Evolutionary conservation across 352 stramenopile genomes (phyloP).

Genomic region (Phytophthora pistaciae): DNA sequence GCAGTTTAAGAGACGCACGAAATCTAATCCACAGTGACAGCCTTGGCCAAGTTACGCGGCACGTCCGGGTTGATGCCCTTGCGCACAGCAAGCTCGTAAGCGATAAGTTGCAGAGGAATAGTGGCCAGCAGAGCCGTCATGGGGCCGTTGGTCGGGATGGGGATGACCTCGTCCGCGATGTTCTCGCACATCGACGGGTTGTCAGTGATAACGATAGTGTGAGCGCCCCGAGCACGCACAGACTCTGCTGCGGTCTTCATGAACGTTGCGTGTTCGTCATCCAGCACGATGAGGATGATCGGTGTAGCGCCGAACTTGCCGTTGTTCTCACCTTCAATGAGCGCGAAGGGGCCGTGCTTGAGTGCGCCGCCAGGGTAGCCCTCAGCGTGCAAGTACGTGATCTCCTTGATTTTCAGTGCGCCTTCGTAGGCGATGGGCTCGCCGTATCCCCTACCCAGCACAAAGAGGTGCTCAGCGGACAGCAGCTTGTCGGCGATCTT

Average conservation of each 20-base stretch:
- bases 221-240: constrained; percentile 95
- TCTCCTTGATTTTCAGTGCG: constrained; percentile 99
- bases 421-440: constrained; percentile 97
- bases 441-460: constrained; percentile 95
- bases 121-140: constrained; percentile 97
- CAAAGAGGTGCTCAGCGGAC: constrained; percentile 95
- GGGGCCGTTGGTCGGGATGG: constrained; percentile 96
- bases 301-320: constrained; percentile 96
- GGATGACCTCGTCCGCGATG: constrained; percentile 94
- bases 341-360: constrained; percentile 99
- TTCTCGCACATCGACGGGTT: constrained; percentile 94
- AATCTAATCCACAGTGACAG: constrained; percentile 98
- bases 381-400: constrained; percentile 98
- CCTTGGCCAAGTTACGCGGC: constrained; percentile 98
- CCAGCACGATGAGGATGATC: constrained; percentile 97
- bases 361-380: constrained; percentile 97
- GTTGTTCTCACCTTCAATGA: constrained; percentile 96
- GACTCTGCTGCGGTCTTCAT: constrained; percentile 97
- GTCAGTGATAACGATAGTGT: constrained; percentile 99
- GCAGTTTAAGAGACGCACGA: constrained; percentile 8
- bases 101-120: constrained; percentile 97
- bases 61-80: constrained; percentile 98
- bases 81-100: constrained; percentile 98
- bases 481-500: constrained; percentile 90
- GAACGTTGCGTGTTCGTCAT: constrained; percentile 96